These are phyloP conservation scores for Ogataea philodendri DNA, from an alignment of 805 yeast species.

Conservation along the genomic window DNA sequence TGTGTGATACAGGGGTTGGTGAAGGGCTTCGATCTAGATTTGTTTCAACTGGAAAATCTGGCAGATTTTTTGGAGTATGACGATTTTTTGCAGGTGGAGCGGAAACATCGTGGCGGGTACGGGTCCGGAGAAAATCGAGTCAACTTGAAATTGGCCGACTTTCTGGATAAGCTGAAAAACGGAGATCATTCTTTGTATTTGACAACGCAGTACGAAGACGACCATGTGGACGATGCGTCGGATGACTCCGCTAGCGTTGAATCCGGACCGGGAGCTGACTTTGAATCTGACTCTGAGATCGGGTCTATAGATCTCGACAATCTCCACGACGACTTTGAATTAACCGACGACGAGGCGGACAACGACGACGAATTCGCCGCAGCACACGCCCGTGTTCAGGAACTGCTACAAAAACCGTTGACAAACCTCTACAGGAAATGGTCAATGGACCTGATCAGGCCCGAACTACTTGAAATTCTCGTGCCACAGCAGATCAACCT, in stretches of 20 bases:
- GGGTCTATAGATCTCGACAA: slow-evolving; percentile 44
- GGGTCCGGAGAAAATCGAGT: slow-evolving; percentile 61
- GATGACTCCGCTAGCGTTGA: slow-evolving; percentile 28
- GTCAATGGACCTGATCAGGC: slow-evolving; percentile 40
- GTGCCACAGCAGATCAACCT: slow-evolving; percentile 71
- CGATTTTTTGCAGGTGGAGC: slow-evolving; percentile 52
- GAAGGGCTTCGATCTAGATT: slow-evolving; percentile 34
- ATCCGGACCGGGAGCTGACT: slow-evolving; percentile 15
- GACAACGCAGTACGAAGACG: slow-evolving; percentile 67
- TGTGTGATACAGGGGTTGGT: slow-evolving; percentile 44
- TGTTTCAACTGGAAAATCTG: slow-evolving; percentile 38
- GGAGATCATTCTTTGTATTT: slow-evolving; percentile 53
- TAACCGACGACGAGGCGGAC: neutral
- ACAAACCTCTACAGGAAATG: slow-evolving; percentile 37
- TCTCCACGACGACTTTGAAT: slow-evolving; percentile 39
- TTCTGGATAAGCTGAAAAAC: slow-evolving; percentile 40
- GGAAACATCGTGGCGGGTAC: slow-evolving; percentile 57
- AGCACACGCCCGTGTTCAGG: slow-evolving; percentile 43
- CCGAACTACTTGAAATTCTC: slow-evolving; percentile 40
- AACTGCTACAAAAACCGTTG: slow-evolving; percentile 62
- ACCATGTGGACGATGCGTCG: slow-evolving; percentile 35
- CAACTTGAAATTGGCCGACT: slow-evolving; percentile 48
- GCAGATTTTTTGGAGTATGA: slow-evolving; percentile 34
- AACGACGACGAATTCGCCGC: slow-evolving; percentile 20
- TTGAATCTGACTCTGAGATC: slow-evolving; percentile 30